Base-by-base conservation (phyloP, 192 early-diverging fungal genomes). In the Backusella liffmaniae region DNA sequence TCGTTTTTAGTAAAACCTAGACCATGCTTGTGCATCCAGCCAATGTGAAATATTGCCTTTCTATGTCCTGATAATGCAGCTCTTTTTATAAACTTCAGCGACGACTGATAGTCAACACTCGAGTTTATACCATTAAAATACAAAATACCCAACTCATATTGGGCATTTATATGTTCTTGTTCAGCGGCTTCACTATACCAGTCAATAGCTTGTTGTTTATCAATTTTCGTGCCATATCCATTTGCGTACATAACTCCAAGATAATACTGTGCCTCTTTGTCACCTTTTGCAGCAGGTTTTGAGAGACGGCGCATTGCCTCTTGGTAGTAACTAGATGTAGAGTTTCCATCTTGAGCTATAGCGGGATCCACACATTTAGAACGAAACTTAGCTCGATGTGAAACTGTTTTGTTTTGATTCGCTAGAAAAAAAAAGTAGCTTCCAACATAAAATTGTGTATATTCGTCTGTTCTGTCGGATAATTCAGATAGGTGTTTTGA, bases 111-210 rank as follows among this genome's bases (percentile, higher is more conserved):
- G 6, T 72, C 30, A 26, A 32, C 30, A 46, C 16, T 12, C 21
- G 15, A 12, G 26, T 29, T 18, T 2, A 65, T 9, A 12, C 12
- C 56, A 13, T 0, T 62, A 9, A 29, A 62, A 29, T 62, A 29
- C 0, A 76, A 8, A 12, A 70, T 35, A 0, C 37, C 68, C 13
- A 76, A 16, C 32, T 62, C 49, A 8, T 70, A 36, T 37, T 39
- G 36, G 10, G 75, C 68, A 5, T 70, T 41, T 21, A 41, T 29
- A 18, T 76, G 67, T 23, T 56, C 29, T 36, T 65, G 51, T 18
- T 76, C 36, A 3, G 75, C 67, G 1, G 75, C 67, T 39, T 49
- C 62, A n/a, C 23, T 35, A 42, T 62, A 76, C 53, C 62, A 29
- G 0, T 1, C 0, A 10, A 4, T 0, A 12, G 56, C 56, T 12